Percentiles rank a stretch among this genome's conserved stretches.
phyloP scores from a whole-genome alignment of 306 rosid genomes.

The Sphenostylis stenocarpa region DNA sequence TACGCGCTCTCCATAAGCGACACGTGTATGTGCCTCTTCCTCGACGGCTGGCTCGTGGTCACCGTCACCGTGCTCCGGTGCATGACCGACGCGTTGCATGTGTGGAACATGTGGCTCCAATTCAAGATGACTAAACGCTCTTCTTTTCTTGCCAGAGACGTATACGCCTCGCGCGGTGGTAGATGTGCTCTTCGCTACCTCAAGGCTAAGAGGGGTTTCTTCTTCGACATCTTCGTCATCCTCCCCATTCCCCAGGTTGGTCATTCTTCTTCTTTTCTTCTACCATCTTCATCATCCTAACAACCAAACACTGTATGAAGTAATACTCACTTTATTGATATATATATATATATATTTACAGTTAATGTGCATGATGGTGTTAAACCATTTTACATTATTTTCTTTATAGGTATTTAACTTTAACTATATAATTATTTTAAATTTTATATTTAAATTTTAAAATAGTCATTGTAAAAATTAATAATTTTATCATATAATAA shows the following conservation, averaged over 20 bases:
- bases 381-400: no score
- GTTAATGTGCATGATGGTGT: no score
- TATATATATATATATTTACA: no score
- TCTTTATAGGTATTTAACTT: no score
- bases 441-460: no score
- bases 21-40: conserved; percentile 74
- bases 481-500: no score
- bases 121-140: conserved; percentile 57
- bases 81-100: conserved; percentile 88
- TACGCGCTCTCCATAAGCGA: conserved; percentile 79
- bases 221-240: conserved; percentile 81
- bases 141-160: background rate
- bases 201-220: conserved; percentile 56
- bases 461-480: no score
- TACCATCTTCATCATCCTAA: background rate
- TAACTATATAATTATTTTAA: no score
- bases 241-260: conserved; percentile 91
- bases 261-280: background rate
- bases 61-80: conserved; percentile 92
- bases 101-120: conserved; percentile 92
- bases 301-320: no score
- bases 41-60: conserved; percentile 89
- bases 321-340: no score
- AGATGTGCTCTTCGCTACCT: conserved; percentile 56
- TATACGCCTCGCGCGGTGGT: conserved; percentile 5